Evolutionary conservation across 116 monocot genomes (phyloP).

Genomic region (Zostera marina): DNA sequence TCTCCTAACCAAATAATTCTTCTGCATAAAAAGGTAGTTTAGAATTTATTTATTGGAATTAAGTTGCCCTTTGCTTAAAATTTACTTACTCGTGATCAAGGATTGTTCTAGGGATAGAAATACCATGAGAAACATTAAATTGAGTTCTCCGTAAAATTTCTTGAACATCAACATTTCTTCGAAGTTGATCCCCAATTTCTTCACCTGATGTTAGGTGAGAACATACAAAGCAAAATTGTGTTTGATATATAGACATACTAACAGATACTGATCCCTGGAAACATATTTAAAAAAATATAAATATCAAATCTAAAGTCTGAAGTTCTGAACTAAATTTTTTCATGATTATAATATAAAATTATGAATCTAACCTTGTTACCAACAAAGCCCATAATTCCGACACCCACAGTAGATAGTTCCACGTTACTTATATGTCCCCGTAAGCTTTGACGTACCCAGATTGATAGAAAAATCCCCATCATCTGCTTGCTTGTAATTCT

Average conservation of each 20-base stretch:
- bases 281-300: constrained; percentile 5
- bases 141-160: constrained; percentile 74
- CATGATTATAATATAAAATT: too few species aligned
- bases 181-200: constrained; percentile 65
- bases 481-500: constrained; percentile 94
- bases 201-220: constrained; percentile 76
- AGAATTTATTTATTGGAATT: too few species aligned
- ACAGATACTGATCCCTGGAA: constrained; percentile 90
- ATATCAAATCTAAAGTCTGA: neutral
- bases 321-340: neutral
- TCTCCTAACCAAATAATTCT: constrained; percentile 89
- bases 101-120: constrained; percentile 34
- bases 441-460: constrained; percentile 72
- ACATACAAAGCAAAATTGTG: constrained; percentile 85
- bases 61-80: too few species aligned
- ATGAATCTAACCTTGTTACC: constrained; percentile 77
- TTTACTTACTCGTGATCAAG: constrained; percentile 61
- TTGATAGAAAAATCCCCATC: constrained; percentile 82
- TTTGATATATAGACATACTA: constrained; percentile 97
- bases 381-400: constrained; percentile 84
- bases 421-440: constrained; percentile 71
- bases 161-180: constrained; percentile 79
- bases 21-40: constrained; percentile 24
- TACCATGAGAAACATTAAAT: constrained; percentile 26
- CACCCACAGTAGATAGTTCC: constrained; percentile 80